phyloP scores from a whole-genome alignment of 192 early-diverging fungal genomes.

The Funneliformis mosseae region DNA sequence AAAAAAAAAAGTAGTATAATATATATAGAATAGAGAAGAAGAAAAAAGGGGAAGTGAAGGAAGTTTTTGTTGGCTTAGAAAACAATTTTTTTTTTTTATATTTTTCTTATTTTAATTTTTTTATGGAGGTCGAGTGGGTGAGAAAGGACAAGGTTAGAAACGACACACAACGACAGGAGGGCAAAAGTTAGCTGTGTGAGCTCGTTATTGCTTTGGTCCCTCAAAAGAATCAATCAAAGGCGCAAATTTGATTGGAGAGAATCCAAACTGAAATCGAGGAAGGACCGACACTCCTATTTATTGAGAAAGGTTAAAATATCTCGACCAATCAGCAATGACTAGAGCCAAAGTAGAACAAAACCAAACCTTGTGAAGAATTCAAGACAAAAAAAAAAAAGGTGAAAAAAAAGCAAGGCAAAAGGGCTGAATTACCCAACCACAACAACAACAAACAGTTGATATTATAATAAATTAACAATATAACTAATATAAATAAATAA shows the following conservation, averaged over 20 bases:
- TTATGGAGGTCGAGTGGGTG: slow-evolving; percentile 1
- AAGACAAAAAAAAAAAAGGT: neutral
- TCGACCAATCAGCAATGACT: neutral
- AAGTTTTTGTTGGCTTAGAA: neutral
- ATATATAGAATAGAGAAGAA: neutral
- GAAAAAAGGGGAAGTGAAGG: neutral
- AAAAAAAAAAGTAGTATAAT: neutral
- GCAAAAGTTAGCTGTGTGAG: slow-evolving; percentile 27
- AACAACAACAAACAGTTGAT: neutral
- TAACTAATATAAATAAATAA: neutral
- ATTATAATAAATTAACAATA: neutral
- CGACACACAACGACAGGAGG: slow-evolving; percentile 32
- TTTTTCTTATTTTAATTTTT: neutral
- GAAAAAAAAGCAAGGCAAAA: neutral
- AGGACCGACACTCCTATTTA: slow-evolving; percentile 18
- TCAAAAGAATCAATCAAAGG: neutral
- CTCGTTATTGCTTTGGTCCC: slow-evolving; percentile 30
- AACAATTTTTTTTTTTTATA: neutral
- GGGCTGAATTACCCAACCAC: neutral
- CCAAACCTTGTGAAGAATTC: neutral
- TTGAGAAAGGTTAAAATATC: neutral
- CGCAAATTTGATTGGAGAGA: slow-evolving; percentile 35
- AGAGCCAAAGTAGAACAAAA: neutral
- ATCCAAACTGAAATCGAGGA: slow-evolving; percentile 10
- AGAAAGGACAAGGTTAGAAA: neutral